Evolutionary conservation across 768 basidiomycete genomes (phyloP).

Genomic region (Amanita molliuscula): DNA sequence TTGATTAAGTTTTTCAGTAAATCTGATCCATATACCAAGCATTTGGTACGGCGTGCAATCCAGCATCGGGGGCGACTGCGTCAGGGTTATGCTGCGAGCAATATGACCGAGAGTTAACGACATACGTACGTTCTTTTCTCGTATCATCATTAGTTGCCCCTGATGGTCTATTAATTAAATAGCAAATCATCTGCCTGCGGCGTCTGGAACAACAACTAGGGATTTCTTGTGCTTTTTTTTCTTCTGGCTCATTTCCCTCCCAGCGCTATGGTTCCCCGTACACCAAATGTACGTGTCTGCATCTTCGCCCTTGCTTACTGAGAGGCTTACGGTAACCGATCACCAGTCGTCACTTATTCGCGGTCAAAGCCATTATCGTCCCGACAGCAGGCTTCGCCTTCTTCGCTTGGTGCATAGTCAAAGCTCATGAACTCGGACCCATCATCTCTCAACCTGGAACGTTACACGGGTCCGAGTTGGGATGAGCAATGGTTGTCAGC

Average conservation of each 20-base stretch:
- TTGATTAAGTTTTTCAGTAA: not conserved
- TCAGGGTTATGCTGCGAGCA: slow-evolving; percentile 61
- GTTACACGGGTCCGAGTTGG: slow-evolving; percentile 55
- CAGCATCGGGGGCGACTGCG: slow-evolving; percentile 77
- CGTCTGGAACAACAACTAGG: slow-evolving; percentile 64
- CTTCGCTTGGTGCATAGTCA: slow-evolving; percentile 71
- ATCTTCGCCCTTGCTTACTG: not conserved
- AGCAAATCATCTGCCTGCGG: slow-evolving; percentile 64
- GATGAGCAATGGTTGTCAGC: slow-evolving; percentile 73
- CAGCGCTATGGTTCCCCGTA: slow-evolving; percentile 77
- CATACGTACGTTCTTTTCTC: slow-evolving; percentile 36
- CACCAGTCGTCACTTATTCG: slow-evolving; percentile 65
- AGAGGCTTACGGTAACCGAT: not conserved
- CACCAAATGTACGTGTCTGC: slow-evolving; percentile 56
- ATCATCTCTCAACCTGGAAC: slow-evolving; percentile 56
- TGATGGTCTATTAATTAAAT: not conserved
- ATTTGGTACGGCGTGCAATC: slow-evolving; percentile 76
- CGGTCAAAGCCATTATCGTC: slow-evolving; percentile 62
- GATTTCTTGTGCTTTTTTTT: slow-evolving; percentile 79
- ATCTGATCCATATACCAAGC: slow-evolving; percentile 17
- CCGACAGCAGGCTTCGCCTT: slow-evolving; percentile 61
- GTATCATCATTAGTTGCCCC: not conserved
- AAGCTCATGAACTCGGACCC: slow-evolving; percentile 68
- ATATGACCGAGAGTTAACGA: slow-evolving; percentile 68
- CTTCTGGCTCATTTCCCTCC: slow-evolving; percentile 75